Evolutionary conservation across 495 filamentous ascomycete species (phyloP).

Genomic region (Penicillium soppii): DNA sequence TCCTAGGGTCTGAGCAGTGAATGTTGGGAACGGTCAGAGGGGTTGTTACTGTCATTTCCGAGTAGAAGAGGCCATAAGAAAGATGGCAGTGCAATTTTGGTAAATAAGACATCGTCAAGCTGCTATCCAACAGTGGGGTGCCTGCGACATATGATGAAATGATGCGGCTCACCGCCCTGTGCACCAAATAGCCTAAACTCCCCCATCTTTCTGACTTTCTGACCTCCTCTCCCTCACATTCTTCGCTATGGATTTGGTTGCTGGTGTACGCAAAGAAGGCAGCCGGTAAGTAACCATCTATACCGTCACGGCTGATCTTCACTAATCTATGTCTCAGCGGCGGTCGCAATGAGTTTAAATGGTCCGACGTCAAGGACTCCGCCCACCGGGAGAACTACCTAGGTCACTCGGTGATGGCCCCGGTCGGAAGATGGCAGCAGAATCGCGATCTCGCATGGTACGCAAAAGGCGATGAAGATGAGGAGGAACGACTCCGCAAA

Average conservation of each 20-base stretch:
- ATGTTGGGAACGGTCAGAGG: not conserved
- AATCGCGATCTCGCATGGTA: slow-evolving; percentile 88
- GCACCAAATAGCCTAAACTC: not conserved
- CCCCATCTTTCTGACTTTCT: not conserved
- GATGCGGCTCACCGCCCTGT: not conserved
- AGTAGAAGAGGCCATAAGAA: not conserved
- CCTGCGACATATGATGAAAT: slow-evolving; percentile 22
- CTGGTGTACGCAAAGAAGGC: slow-evolving; percentile 87
- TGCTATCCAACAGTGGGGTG: slow-evolving; percentile 13
- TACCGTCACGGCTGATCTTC: slow-evolving; percentile 1
- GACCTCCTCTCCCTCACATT: not conserved
- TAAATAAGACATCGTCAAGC: slow-evolving; percentile 21
- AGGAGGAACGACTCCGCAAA: slow-evolving; percentile 59
- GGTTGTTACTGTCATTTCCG: slow-evolving; percentile 24
- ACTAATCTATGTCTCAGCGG: slow-evolving; percentile 53
- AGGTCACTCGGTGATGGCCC: slow-evolving; percentile 91
- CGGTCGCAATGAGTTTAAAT: slow-evolving; percentile 89
- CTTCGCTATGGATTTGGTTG: slow-evolving; percentile 84
- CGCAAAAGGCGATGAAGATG: slow-evolving; percentile 63
- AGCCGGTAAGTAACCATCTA: slow-evolving; percentile 55
- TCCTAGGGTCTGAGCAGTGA: slow-evolving; percentile 4
- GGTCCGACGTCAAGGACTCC: slow-evolving; percentile 88
- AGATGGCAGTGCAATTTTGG: not conserved
- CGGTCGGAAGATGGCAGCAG: slow-evolving; percentile 95
- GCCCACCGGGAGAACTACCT: slow-evolving; percentile 95